phyloP scores from a whole-genome alignment of 208 protist genomes.

The Acanthamoeba polyphaga region DNA sequence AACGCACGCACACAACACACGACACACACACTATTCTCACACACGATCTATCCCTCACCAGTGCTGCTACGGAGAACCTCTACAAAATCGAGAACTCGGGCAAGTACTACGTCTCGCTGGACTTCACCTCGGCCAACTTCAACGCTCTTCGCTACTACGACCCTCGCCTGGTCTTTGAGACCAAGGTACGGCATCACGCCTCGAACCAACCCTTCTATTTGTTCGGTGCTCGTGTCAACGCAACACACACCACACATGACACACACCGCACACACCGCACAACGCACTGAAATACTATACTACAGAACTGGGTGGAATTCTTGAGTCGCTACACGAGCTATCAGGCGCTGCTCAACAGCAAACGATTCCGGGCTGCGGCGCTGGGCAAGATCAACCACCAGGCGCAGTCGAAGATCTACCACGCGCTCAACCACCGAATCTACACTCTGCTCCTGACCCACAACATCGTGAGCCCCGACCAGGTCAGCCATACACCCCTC shows the following conservation, averaged over 20 bases:
- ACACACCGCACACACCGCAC: no score
- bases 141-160: constrained; percentile 18
- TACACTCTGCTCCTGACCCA: neutral
- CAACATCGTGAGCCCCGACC: neutral
- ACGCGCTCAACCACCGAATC: constrained; percentile 16
- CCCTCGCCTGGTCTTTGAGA: neutral
- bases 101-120: constrained; percentile 24
- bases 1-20: neutral
- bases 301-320: constrained; percentile 1
- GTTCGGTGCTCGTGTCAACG: neutral
- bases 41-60: neutral
- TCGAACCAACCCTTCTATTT: no score
- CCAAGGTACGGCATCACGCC: neutral
- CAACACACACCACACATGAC: no score
- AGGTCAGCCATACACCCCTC: neutral
- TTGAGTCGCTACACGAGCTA: constrained; percentile 37
- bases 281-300: neutral
- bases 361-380: neutral
- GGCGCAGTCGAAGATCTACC: constrained; percentile 9
- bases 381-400: neutral
- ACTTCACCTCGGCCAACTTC: constrained; percentile 36
- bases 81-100: constrained; percentile 3
- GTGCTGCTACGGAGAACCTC: neutral
- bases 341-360: neutral
- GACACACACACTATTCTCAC: neutral